Evolutionary conservation across 306 rosid genomes (phyloP), one percentile per base, ranked within the genome.

Genomic region (Vigna unguiculata): DNA sequence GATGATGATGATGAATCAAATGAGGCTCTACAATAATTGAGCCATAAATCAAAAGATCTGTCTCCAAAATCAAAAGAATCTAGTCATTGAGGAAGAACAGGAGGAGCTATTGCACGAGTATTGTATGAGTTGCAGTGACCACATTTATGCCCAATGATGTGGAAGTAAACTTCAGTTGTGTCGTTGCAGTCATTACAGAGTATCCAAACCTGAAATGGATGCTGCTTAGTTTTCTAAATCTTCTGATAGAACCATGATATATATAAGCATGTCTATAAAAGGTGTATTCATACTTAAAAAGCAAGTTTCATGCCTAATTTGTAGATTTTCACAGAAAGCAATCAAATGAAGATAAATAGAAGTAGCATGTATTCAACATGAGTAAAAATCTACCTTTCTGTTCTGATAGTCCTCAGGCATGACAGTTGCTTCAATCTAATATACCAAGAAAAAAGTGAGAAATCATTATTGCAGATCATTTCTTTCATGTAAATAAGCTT

Each of bases 151-250:
- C 98, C 98, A 46, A 96, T 67, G 59, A 92, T 83, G 89, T 96
- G 96, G 81, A 89, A 96, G 87, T 72, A 87, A 30, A 82, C 98
- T 87, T 96, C 98, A 0, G 98, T 92, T 10, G 97, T 90, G 82
- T 96, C 97, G 69, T 96, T 96, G 87, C 99, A 92, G 84, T 96
- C 98, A 38, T 92, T 96, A 54, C 99, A 96, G 46, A 96, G 85
- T 53, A 96, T 96, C 99, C 99, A 96, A 22, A 92, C 93, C 99
- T 96, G 96, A 84, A 88, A 82, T 49, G 10, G 2, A 5, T 28
- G 47, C 40, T 80, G 74, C 51, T 81, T 81, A 54, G 74, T 76
- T 75, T 60, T 34, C 51, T 15, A 46, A 77, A 11, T 65, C 75
- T 75, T 53, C 58, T 57, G 54, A 43, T 43, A 43, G 48, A 43